Base-by-base conservation (phyloP, 1,139 yeast genomes). In the Wickerhamiella pararugosa region DNA sequence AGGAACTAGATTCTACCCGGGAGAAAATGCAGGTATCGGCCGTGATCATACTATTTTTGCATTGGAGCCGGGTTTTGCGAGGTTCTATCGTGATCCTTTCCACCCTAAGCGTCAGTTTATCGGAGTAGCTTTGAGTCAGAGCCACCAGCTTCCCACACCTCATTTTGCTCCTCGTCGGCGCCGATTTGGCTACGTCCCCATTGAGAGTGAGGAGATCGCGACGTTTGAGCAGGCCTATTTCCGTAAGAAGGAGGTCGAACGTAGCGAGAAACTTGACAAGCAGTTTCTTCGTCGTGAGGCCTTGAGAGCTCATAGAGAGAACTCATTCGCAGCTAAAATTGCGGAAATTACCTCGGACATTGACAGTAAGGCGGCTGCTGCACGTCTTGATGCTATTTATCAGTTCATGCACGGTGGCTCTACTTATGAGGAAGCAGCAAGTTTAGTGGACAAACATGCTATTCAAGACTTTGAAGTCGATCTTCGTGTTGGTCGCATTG, bases 1-100 rank as follows among this genome's bases (percentile, higher is more conserved):
- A 59, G 99, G 99, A 56, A 86, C 98, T n/a, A 79, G 75, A 54
- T 81, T 87, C 59, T 93, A 77, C 56, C 97, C 98, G 0, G 99
- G 99, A 36, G 94, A 82, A 51, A 87, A 90, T 53, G 56, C 60
- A 25, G 83, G 81, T 15, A 81, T 90, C 49, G 98, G 99, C 50
- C 78, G 75, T 52, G 98, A 90, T 60, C 97, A 87, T 59, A 90
- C 98, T 2, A 73, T 90, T 32, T 86, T 70, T 63, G 96, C 98
- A 2, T 58, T 70, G 37, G 97, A 90, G 57, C 95, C 96, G 2
- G 98, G 98, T 25, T 86, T 68, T 59, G 96, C 90, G 39, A 73
- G 93, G 51, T 90, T 75, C 63, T 90, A 90, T 61, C 67, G 76
- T 50, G 96, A 90, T 64, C 98, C 98, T n/a, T 87, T 87, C 69